Evolutionary conservation across 805 yeast genomes (phyloP), one percentile per base, ranked within the genome.

Genomic region (Candida morakotiae): DNA sequence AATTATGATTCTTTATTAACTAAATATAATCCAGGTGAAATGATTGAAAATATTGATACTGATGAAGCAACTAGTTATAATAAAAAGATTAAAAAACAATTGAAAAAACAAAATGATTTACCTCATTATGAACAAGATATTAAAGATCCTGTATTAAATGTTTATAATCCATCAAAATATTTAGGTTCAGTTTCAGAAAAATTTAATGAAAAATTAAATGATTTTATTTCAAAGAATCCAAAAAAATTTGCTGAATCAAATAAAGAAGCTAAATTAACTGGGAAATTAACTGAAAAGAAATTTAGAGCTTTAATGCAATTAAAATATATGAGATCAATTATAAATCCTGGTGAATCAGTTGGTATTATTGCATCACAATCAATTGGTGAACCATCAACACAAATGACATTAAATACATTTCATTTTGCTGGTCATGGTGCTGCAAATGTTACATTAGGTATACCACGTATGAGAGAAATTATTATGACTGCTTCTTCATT

Each of bases 391-490:
- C 99, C 99, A 35, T 87, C 97, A 4, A 93, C 99, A 3, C 99
- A 93, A 71, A 93, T 93, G 99, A 93, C 99, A 13, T 77, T 87
- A 55, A 87, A 87, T 62, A 87, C 96, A 32, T 87, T 87, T 87
- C 96, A 93, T 72, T 93, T 93, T 57, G 99, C 99, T 52, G 99
- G 99, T 62, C 98, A 94, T 69, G 99, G 99, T 79, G 99, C 98
- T 41, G 98, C 98, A 31, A 93, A 93, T 66, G 99, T 93, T 47
- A 93, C 99, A 0, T 75, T 93, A 54, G 99, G 99, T 84, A 93
- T 93, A 58, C 99, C 99, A 28, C 96, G 99, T 79, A 81, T 93
- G 87, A 84, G 99, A 79, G 99, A 93, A 76, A 93, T 93, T 63
- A 88, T 93, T 60, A 93, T 93, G 99, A 94, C 99, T 9, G 99